Evolutionary conservation across 2,329 filamentous ascomycete genomes (phyloP), one percentile per base, ranked within the genome.

Genomic region (Aspergillus melleus): DNA sequence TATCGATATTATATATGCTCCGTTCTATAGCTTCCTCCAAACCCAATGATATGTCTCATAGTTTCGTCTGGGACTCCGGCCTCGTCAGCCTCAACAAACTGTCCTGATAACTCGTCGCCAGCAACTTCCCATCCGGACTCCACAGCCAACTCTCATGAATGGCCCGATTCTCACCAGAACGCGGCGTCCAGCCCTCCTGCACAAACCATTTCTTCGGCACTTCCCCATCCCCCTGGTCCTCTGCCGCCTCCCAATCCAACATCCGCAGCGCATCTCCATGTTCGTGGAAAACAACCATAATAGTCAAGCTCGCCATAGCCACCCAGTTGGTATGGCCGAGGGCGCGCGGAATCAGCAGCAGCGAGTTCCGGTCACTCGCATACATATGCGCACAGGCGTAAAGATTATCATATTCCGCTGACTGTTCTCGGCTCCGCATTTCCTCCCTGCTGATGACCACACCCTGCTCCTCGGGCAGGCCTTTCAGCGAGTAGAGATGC

Each of bases 331-430:
- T 70, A 24, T 79, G 70, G 0, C 78, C 78, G n/a, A 82, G 68
- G 16, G 83, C 79, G 22, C 82, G 82, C 2, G 81, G 76, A 2
- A 85, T 77, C 49, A 84, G 70, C 68, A 81, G 80, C 12, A 86
- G 71, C 19, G 81, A 81, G 58, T 86, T 86, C 24, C 81, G 79
- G 64, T 86, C 84, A 36, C 80, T 83, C 0, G 83, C 80, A 65
- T 85, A 86, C 49, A 86, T 73, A 68, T 87, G 84, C 3, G 83
- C 83, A 64, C 81, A 84, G 1, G 83, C 80, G 63, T 86, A 84
- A 19, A 86, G 69, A 63, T 86, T 86, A 32, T 82, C 78, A 53
- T 69, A 75, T 61, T 69, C 74, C 60, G 67, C 77, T 14, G 54
- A 72, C 54, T 66, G 57, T 16, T 74, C 74, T 36, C 60, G 70